These are phyloP conservation scores for Rhizophora apiculata DNA, from an alignment of 345 rosid species.

Conservation along the genomic window DNA sequence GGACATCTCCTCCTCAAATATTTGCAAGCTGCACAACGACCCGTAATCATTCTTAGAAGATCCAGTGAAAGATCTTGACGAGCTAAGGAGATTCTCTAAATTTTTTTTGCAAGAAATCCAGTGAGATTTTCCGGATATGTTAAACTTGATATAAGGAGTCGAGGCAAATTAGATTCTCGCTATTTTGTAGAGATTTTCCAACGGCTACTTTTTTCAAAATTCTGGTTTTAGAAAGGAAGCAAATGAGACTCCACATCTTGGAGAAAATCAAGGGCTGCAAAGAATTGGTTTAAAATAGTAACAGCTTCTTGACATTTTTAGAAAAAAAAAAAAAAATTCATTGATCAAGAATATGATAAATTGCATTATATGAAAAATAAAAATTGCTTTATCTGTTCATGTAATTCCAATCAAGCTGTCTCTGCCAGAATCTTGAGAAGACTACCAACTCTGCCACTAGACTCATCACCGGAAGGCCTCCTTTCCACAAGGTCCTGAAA, in stretches of 20 bases:
- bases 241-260: neutral
- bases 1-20: slow-evolving; percentile 69
- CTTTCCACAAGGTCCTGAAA: slow-evolving; percentile 66
- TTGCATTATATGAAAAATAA: too few species aligned
- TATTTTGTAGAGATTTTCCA: slow-evolving; percentile 17
- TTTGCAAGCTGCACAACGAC: slow-evolving; percentile 66
- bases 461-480: slow-evolving; percentile 27
- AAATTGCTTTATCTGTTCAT: slow-evolving; percentile 29
- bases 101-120: slow-evolving; percentile 9
- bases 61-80: neutral
- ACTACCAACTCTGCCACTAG: slow-evolving; percentile 35
- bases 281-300: neutral
- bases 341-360: too few species aligned
- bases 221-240: slow-evolving; percentile 18
- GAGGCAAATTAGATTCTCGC: too few species aligned
- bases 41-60: slow-evolving; percentile 13
- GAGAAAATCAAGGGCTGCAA: slow-evolving; percentile 2
- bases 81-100: slow-evolving; percentile 4
- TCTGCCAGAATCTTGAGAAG: slow-evolving; percentile 39
- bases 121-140: neutral
- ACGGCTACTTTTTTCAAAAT: slow-evolving; percentile 35
- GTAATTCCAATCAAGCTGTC: slow-evolving; percentile 48
- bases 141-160: too few species aligned
- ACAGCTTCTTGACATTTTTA: too few species aligned
- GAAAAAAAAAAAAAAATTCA: too few species aligned